phyloP scores from a whole-genome alignment of 768 basidiomycete genomes.

The Suillus variegatus region DNA sequence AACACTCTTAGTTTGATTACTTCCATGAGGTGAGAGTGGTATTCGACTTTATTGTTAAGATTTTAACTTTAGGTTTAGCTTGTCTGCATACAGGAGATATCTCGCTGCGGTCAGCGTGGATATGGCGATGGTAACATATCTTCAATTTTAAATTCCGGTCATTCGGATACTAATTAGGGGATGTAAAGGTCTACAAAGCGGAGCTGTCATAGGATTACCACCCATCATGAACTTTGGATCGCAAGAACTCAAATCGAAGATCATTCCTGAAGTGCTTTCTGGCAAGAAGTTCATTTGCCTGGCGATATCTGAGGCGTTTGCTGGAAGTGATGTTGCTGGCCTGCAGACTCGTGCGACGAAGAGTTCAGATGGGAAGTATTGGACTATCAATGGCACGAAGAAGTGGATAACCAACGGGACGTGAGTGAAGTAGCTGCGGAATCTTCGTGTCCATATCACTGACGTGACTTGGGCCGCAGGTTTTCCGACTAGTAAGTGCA shows the following conservation, averaged over 20 bases:
- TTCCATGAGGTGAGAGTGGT: constrained; percentile 67
- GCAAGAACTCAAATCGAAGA: constrained; percentile 53
- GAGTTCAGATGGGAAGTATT: constrained; percentile 79
- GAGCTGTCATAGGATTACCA: constrained; percentile 82
- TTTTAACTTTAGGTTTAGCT: constrained; percentile 41
- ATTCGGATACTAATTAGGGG: constrained; percentile 1
- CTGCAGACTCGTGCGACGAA: constrained; percentile 77
- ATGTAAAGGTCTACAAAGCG: constrained; percentile 55
- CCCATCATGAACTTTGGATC: constrained; percentile 83
- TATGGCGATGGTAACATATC: constrained; percentile 68
- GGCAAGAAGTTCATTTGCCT: constrained; percentile 86
- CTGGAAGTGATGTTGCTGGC: constrained; percentile 83
- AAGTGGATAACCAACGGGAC: constrained; percentile 87
- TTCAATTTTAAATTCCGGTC: not conserved
- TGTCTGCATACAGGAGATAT: constrained; percentile 77
- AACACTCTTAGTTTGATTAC: constrained; percentile 63
- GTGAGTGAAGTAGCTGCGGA: constrained; percentile 29
- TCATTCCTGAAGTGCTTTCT: constrained; percentile 66
- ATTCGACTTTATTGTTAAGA: not conserved
- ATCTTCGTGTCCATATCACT: not conserved
- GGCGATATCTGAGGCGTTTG: constrained; percentile 88
- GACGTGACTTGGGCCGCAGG: constrained; percentile 19
- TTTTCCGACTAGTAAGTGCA: constrained; percentile 33
- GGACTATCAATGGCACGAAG: constrained; percentile 83
- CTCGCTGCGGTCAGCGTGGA: constrained; percentile 68